Evolutionary conservation across 2,329 filamentous ascomycete species (phyloP), one percentile per base, ranked within the genome.

Genomic region (Fusarium aywerte): DNA sequence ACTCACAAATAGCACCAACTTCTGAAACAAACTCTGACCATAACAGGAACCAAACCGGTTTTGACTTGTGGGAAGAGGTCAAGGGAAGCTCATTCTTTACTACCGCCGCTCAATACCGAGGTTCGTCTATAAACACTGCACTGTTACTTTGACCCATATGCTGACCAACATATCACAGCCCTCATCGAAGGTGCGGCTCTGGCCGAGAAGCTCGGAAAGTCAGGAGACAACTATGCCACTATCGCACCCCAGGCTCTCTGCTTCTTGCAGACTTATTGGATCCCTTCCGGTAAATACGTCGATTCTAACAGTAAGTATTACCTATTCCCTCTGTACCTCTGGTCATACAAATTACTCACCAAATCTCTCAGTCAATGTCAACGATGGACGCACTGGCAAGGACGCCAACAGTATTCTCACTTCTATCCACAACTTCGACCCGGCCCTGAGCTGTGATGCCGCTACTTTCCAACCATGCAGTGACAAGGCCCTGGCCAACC

Each of bases 31-130:
- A 18, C 20, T 27, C 61, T 63, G 27, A 70, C 15, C 8, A 10
- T 1, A 5, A 2, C 7, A 82, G 80, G 84, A 87, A 86, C 73
- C 77, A 82, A 65, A 86, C 84, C 0, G 85, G 85, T 7, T 96
- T 88, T 72, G 92, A 96, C 76, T 83, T 96, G 4, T 96, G 92
- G 92, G 92, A 96, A 76, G 92, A 96, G 76, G 87, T 94, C 15
- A 81, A 83, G 23, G 90, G 91, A 38, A 89, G 87, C 21, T 93
- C 91, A 1, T 96, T 94, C 81, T 96, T 95, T 78, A 96, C 92
- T 2, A 80, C 89, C 31, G 86, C 88, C 4, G 84, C 85, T 38
- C 87, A 91, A 62, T 88, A 95, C 75, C 87, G 92, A 69, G 84
- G 88, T 71, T 74, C 84, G 63, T 23, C 20, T 13, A 18, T 12